A percentile compares a stretch with the other conserved stretches of the same genome.
phyloP scores from a whole-genome alignment of 73 alveolate genomes.

The Paramecium tetraurelia region DNA sequence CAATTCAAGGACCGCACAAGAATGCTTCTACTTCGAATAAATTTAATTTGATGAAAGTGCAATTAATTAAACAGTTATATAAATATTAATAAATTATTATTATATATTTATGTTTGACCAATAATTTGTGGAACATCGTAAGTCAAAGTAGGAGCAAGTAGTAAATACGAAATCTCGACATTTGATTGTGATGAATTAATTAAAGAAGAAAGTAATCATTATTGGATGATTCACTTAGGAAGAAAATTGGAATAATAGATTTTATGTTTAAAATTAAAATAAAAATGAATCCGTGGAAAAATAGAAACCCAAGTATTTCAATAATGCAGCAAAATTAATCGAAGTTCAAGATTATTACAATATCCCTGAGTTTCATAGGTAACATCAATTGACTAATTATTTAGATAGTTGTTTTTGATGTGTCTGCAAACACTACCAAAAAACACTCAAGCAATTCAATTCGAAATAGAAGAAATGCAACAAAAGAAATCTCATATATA shows the following conservation, averaged over 20 bases:
- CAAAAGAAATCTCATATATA: slow-evolving; percentile 9
- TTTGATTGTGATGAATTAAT: neutral
- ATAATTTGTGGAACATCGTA: neutral
- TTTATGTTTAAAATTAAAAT: neutral
- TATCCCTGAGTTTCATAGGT: slow-evolving; percentile 40
- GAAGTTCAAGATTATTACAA: neutral
- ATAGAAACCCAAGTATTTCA: neutral
- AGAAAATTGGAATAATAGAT: slow-evolving; percentile 41
- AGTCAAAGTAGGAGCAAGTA: neutral
- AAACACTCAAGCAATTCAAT: neutral
- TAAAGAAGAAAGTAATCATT: neutral
- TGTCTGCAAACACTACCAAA: slow-evolving; percentile 17
- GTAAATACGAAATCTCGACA: slow-evolving; percentile 22
- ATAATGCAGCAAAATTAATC: neutral
- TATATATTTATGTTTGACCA: neutral
- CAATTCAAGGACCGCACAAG: neutral
- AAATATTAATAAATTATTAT: neutral
- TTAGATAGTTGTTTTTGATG: neutral
- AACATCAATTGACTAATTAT: neutral
- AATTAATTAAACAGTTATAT: neutral
- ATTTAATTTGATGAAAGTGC: neutral
- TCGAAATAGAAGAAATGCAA: slow-evolving; percentile 32
- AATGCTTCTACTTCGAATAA: neutral
- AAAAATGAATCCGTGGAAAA: slow-evolving; percentile 29
- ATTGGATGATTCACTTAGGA: neutral